phyloP scores from a whole-genome alignment of 2,329 filamentous ascomycete species.

The Capronia americana region DNA sequence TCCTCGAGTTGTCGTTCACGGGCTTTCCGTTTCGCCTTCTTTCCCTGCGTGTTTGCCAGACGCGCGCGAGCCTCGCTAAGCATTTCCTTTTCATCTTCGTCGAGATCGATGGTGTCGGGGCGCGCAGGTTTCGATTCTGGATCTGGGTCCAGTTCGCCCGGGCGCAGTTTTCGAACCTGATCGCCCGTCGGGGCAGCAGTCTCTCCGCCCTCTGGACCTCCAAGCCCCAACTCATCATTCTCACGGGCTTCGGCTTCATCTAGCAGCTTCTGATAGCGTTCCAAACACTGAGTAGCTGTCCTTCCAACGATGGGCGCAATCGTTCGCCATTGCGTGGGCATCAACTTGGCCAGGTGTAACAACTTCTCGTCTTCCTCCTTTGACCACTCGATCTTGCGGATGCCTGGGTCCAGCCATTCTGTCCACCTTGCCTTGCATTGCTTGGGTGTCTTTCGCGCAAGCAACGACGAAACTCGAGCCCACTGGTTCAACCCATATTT shows the following conservation, averaged over 20 bases:
- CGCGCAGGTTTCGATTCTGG: constrained; percentile 94
- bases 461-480: constrained; percentile 95
- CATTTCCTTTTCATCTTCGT: constrained; percentile 99
- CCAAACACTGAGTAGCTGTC: constrained; percentile 95
- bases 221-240: constrained; percentile 77
- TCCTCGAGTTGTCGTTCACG: constrained; percentile 95
- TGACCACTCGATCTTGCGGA: constrained; percentile 99
- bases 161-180: constrained; percentile 82
- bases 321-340: constrained; percentile 99
- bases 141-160: constrained; percentile 95
- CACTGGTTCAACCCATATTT: constrained; percentile 97
- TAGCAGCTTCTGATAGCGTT: constrained; percentile 93
- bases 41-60: constrained; percentile 96
- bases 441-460: constrained; percentile 96
- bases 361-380: constrained; percentile 98
- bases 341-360: constrained; percentile 93
- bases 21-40: constrained; percentile 98
- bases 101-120: constrained; percentile 95
- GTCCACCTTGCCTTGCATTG: constrained; percentile 99
- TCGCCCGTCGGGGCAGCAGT: constrained; percentile 87
- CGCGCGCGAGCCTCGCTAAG: constrained; percentile 94
- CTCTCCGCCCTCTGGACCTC: constrained; percentile 85
- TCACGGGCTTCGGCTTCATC: constrained; percentile 95
- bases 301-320: constrained; percentile 96
- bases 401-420: constrained; percentile 97